A percentile compares a stretch with the other conserved stretches of the same genome.
Evolutionary conservation across 2,329 filamentous ascomycete species (phyloP).

Genomic region (Alternaria ethzedia): DNA sequence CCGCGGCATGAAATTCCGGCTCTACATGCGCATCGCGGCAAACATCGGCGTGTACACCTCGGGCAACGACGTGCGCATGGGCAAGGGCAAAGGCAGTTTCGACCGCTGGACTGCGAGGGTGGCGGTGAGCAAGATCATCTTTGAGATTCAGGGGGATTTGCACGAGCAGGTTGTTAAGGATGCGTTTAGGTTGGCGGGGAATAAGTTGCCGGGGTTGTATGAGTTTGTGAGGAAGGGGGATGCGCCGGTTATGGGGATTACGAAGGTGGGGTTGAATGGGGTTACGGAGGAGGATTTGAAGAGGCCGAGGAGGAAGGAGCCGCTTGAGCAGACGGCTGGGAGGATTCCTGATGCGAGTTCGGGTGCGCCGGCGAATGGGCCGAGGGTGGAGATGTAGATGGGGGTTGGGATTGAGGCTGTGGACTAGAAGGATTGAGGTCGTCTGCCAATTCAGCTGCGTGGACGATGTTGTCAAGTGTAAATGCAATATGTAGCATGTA

Average conservation of each 20-base stretch:
- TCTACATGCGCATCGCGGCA: constrained; percentile 90
- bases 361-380: background rate
- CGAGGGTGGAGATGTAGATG: constrained; percentile 19
- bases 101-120: constrained; percentile 95
- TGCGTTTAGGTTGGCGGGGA: constrained; percentile 90
- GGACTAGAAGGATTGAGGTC: background rate
- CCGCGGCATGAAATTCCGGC: constrained; percentile 86
- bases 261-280: constrained; percentile 77
- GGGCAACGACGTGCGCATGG: constrained; percentile 98
- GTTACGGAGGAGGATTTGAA: constrained; percentile 84
- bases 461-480: background rate
- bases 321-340: constrained; percentile 66
- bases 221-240: constrained; percentile 96
- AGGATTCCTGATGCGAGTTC: constrained; percentile 62
- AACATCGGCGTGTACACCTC: constrained; percentile 95
- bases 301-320: constrained; percentile 73
- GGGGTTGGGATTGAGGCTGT: background rate
- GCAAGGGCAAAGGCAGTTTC: constrained; percentile 97
- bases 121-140: constrained; percentile 87
- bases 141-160: constrained; percentile 88
- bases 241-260: constrained; percentile 87
- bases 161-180: constrained; percentile 95
- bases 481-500: background rate
- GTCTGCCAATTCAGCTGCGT: background rate
- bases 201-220: constrained; percentile 91